These are phyloP conservation scores for Auriscalpium microsporum DNA, from an alignment of 768 basidiomycete species.

Conservation along the genomic window DNA sequence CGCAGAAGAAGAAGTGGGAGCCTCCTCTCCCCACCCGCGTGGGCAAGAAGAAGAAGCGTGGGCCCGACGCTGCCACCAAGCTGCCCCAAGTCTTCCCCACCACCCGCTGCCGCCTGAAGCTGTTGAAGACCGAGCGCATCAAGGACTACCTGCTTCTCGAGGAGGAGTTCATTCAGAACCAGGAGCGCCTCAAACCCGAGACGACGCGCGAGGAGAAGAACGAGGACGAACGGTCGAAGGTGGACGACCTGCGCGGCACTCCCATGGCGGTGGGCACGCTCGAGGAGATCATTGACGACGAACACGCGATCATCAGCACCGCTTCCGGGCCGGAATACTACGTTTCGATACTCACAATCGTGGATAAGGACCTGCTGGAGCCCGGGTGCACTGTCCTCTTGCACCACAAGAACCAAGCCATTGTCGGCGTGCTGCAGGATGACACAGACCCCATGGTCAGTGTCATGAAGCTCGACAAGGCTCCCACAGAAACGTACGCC, in stretches of 20 bases:
- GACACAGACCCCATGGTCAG: conserved; percentile 94
- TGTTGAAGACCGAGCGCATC: conserved; percentile 95
- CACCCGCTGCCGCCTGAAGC: conserved; percentile 88
- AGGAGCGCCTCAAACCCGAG: conserved; percentile 84
- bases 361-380: conserved; percentile 96
- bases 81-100: conserved; percentile 91
- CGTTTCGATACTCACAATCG: conserved; percentile 94
- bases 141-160: conserved; percentile 96
- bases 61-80: conserved; percentile 86
- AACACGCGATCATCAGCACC: conserved; percentile 97
- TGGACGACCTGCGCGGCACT: conserved; percentile 89
- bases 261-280: conserved; percentile 98
- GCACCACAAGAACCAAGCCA: conserved; percentile 92
- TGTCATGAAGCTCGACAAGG: conserved; percentile 99
- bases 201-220: conserved; percentile 88
- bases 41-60: conserved; percentile 91
- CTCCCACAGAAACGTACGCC: conserved; percentile 96
- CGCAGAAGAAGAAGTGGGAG: conserved; percentile 92
- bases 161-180: conserved; percentile 90
- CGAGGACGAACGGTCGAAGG: conserved; percentile 86
- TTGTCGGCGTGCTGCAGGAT: conserved; percentile 93
- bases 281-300: conserved; percentile 97
- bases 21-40: conserved; percentile 95
- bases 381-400: conserved; percentile 92
- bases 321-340: conserved; percentile 94